Base-by-base conservation (phyloP, 495 filamentous ascomycete species). In the Tirmania nivea region DNA sequence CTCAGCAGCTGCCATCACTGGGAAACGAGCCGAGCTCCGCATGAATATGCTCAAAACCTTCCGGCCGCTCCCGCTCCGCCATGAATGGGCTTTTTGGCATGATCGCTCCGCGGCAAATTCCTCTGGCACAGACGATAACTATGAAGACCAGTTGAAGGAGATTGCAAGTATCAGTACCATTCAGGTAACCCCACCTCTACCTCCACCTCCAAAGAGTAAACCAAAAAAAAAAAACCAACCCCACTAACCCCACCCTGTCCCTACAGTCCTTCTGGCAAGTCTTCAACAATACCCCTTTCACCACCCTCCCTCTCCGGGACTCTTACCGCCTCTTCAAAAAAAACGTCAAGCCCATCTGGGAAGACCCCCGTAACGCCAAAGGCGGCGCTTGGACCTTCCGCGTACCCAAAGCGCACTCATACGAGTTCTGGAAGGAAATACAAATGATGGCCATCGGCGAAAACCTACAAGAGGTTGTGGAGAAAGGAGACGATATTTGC, bases 341-440 rank as follows among this genome's bases (percentile, higher is more conserved):
- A 53, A 83, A 83, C 34, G 84, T 90, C 56, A 76, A 79, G 61
- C 87, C 87, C 16, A 73, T 92, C 50, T 94, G 87, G 86, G 87
- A 94, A 67, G 87, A 94, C 63, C 75, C 81, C 36, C 75, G 87
- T 49, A 94, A 94, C 66, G 68, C 78, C 48, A 70, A 75, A 25
- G 87, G 86, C 17, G 87, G 87, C 25, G 78, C 79, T 57, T 93
- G 85, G 83, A 86, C 81, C 0, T 93, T 94, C 66, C 76, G 84
- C 17, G 79, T 94, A 47, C 80, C 79, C 19, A 90, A 90, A 69
- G 70, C 68, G 48, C 70, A 69, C 54, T 82, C 80, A 1, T 72
- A 76, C 31, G 79, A 84, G 51, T 83, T 92, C 60, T 93, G 84
- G 77, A 80, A 80, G 55, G 77, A 86, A 55, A 68, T 89, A 31